These are phyloP conservation scores for Juglanconis sp. DNA, from an alignment of 2,329 filamentous ascomycete species.

Conservation along the genomic window DNA sequence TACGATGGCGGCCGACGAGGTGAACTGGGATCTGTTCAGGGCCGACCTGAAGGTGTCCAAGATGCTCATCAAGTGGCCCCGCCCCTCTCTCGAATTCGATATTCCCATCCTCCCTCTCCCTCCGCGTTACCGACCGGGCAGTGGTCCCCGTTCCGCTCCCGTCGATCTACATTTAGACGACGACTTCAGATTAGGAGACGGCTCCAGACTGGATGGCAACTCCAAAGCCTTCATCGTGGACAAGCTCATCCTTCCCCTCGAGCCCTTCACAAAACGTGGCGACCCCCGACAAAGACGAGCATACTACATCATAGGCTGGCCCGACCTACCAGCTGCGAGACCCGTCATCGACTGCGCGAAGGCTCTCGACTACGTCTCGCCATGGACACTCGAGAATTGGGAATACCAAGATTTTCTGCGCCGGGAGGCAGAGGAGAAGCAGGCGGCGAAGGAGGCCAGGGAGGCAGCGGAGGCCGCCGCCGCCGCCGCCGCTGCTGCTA, in stretches of 20 bases:
- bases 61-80: background rate
- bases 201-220: constrained; percentile 46
- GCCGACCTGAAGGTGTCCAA: constrained; percentile 4
- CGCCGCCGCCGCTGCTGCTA: background rate
- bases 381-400: constrained; percentile 53
- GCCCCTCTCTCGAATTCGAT: constrained; percentile 22
- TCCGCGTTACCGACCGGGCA: constrained; percentile 41
- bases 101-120: constrained; percentile 29
- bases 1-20: background rate
- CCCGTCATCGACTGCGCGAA: constrained; percentile 43
- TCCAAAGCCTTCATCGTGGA: constrained; percentile 56
- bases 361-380: constrained; percentile 58
- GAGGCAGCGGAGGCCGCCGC: constrained; percentile 11
- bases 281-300: constrained; percentile 39
- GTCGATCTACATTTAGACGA: constrained; percentile 45
- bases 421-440: constrained; percentile 36
- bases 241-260: constrained; percentile 43
- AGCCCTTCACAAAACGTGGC: constrained; percentile 25
- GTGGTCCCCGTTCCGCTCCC: constrained; percentile 45
- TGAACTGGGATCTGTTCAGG: constrained; percentile 6
- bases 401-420: constrained; percentile 45
- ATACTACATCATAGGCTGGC: constrained; percentile 54
- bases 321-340: constrained; percentile 47
- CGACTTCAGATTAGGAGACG: constrained; percentile 47
- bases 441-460: constrained; percentile 25